A percentile compares a stretch with the other conserved stretches of the same genome.
Evolutionary conservation across 2,329 filamentous ascomycete genomes (phyloP).

Genomic region (Dactylonectria estremocensis): DNA sequence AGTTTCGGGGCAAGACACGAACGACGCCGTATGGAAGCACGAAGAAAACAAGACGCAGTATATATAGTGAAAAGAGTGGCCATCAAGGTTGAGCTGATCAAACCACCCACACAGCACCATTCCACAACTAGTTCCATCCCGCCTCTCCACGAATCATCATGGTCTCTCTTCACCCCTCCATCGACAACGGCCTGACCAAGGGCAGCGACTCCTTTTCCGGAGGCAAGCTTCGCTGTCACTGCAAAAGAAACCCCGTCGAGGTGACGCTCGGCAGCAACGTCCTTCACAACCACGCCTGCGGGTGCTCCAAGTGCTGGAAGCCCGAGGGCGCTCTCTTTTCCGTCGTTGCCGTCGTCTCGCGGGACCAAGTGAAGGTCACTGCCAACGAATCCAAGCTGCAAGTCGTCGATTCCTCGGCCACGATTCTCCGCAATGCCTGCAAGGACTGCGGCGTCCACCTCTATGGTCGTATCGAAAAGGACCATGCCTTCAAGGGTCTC

Average conservation of each 20-base stretch:
- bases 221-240: conserved; percentile 75
- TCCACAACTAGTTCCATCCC: too few species aligned
- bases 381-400: conserved; percentile 71
- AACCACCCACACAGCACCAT: too few species aligned
- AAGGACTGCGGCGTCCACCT: conserved; percentile 73
- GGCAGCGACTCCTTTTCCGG: conserved; percentile 69
- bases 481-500: conserved; percentile 78
- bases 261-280: conserved; percentile 72
- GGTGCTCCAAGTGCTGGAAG: conserved; percentile 83
- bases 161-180: conserved; percentile 68
- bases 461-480: conserved; percentile 75
- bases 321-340: conserved; percentile 75
- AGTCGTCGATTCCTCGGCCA: conserved; percentile 69
- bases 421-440: conserved; percentile 75
- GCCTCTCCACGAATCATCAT: too few species aligned
- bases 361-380: conserved; percentile 68
- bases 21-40: too few species aligned
- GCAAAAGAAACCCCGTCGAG: conserved; percentile 68
- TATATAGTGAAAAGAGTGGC: too few species aligned
- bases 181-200: conserved; percentile 74
- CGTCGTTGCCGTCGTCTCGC: conserved; percentile 73
- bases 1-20: too few species aligned
- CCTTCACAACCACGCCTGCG: conserved; percentile 79
- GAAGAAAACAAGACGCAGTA: too few species aligned
- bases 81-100: too few species aligned